Evolutionary conservation across 2,329 filamentous ascomycete genomes (phyloP).

Genomic region (Penicillium expansum): DNA sequence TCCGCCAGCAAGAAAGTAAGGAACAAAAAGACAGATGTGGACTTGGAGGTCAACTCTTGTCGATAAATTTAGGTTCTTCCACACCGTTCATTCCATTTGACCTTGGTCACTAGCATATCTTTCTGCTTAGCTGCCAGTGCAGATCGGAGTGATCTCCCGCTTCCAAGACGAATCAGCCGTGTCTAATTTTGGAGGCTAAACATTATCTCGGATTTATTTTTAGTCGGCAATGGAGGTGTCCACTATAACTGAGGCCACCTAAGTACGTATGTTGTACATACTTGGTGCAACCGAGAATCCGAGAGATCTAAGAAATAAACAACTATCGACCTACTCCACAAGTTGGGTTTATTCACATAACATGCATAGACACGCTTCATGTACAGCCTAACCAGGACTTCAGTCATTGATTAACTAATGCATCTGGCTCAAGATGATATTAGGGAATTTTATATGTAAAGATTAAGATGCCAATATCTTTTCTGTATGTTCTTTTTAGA

Average conservation of each 20-base stretch:
- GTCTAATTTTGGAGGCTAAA: background rate
- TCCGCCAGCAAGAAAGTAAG: background rate
- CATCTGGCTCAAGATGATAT: background rate
- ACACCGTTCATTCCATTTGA: background rate
- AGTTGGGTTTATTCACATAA: background rate
- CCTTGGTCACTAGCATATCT: background rate
- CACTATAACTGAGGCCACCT: background rate
- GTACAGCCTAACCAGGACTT: background rate
- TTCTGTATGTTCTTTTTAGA: background rate
- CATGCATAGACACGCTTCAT: background rate
- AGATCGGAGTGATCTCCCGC: constrained; percentile 9
- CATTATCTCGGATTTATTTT: background rate
- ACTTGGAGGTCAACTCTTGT: background rate
- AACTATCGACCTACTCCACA: background rate
- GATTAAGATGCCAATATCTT: too few relatives aligned
- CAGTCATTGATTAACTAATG: too few relatives aligned
- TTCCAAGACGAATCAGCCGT: background rate
- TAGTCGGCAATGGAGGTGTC: background rate
- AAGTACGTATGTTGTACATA: background rate
- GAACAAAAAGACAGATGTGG: background rate
- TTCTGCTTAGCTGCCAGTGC: background rate
- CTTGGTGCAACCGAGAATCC: background rate
- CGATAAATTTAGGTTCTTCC: background rate
- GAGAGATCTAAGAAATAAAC: background rate
- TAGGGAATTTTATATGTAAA: background rate